phyloP scores from a whole-genome alignment of 805 yeast species.

The Metschnikowia bowlesiae region DNA sequence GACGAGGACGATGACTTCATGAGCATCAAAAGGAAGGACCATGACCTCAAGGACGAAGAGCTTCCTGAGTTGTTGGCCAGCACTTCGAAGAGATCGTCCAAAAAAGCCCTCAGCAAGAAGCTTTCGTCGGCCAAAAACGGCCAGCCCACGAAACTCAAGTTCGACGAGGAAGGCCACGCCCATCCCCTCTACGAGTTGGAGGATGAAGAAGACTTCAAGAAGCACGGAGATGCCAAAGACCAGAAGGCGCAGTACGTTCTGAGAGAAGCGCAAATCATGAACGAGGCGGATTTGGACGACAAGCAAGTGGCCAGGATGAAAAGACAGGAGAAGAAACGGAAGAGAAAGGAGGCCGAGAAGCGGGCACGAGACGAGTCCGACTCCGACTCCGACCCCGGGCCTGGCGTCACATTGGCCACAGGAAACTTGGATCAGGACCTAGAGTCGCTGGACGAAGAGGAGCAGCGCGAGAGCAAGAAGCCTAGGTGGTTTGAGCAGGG shows the following conservation, averaged over 20 bases:
- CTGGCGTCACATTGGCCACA: constrained; percentile 25
- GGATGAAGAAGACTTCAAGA: constrained; percentile 80
- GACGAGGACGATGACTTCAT: constrained; percentile 67
- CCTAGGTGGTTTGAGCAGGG: constrained; percentile 48
- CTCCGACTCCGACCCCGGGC: constrained; percentile 29
- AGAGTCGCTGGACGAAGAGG: constrained; percentile 34
- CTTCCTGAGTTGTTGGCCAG: constrained; percentile 59
- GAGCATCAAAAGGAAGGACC: constrained; percentile 74
- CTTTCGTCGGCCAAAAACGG: constrained; percentile 57
- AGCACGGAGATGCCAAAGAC: constrained; percentile 61
- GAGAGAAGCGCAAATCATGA: constrained; percentile 68
- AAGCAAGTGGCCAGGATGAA: constrained; percentile 73
- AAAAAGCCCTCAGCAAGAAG: constrained; percentile 85
- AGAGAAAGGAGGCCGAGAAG: constrained; percentile 76
- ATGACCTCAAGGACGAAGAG: constrained; percentile 59
- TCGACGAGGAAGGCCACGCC: constrained; percentile 92
- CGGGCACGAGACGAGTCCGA: constrained; percentile 38
- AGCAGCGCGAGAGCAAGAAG: constrained; percentile 35
- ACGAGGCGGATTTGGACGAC: constrained; percentile 68
- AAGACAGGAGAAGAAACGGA: constrained; percentile 82
- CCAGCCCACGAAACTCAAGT: constrained; percentile 70
- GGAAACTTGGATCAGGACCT: constrained; percentile 46
- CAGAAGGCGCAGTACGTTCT: constrained; percentile 66
- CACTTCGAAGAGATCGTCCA: constrained; percentile 77
- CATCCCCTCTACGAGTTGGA: constrained; percentile 90